Base-by-base conservation (phyloP, 257 asterid genomes). In the Sherardia arvensis region DNA sequence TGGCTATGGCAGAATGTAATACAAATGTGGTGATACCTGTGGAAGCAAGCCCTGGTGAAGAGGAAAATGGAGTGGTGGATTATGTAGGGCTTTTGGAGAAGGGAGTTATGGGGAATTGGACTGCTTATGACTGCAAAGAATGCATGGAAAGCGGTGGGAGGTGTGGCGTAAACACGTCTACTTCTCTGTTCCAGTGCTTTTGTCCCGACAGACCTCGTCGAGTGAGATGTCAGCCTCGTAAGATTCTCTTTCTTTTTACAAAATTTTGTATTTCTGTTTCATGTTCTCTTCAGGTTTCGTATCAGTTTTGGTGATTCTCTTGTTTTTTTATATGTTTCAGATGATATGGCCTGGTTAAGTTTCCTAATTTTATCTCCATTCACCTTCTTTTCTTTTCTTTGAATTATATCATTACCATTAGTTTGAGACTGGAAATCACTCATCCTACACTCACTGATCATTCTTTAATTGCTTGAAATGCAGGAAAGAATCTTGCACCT, bases 61-160 rank as follows among this genome's bases (percentile, higher is more conserved):
- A 26, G 30, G 73, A 20, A 0, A 49, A 40, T 14, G 76, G 28
- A 40, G 43, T 34, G 8, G 66, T 53, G 1, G 40, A 77, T 30
- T 64, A 75, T 72, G 49, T 8, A 1, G 72, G 27, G 69, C 58
- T 77, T 3, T 66, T 83, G 80, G 78, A 71, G 45, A 81, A 73
- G 57, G 96, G 93, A 9, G 81, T 88, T 62, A 48, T 45, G 22
- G 30, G 81, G 78, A 75, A 56, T 0, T 90, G 95, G 97, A 76
- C 0, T 2, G 87, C 79, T 0, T 43, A 56, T 70, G 74, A 76
- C 21, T 84, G 91, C 54, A 54, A 51, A 5, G 56, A 0, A 0
- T 86, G 95, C 32, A 28, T 25, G 40, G 8, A n/a, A 1, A 86
- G 95, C 22, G 77, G 88, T 4, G 91, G 91, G 4, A 75, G 73